These are phyloP conservation scores for Umbelopsis ramanniana DNA, from an alignment of 192 early-diverging fungal genomes.

Conservation along the genomic window DNA sequence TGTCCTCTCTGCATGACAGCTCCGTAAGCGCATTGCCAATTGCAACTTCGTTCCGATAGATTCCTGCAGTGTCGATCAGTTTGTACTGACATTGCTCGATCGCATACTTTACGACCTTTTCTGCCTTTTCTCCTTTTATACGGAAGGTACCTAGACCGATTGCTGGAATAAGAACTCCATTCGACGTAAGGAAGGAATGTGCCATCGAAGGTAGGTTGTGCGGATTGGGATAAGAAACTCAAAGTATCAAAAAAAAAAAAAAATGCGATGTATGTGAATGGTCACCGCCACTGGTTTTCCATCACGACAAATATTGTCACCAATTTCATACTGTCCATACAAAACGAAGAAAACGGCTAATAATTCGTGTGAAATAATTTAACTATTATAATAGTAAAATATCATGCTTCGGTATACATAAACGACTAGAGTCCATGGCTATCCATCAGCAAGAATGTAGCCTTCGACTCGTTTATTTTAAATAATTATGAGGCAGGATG, in stretches of 20 bases:
- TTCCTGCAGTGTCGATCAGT: slow-evolving; percentile 11
- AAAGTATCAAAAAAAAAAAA: background rate
- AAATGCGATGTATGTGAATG: too few relatives aligned
- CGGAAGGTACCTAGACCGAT: slow-evolving; percentile 7
- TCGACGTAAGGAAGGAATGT: background rate
- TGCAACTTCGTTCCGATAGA: slow-evolving; percentile 15
- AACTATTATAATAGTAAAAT: too few relatives aligned
- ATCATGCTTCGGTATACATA: too few relatives aligned
- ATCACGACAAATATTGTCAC: too few relatives aligned
- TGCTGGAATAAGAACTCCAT: background rate
- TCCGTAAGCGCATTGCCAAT: slow-evolving; percentile 1
- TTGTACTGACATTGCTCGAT: background rate
- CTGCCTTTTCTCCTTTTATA: slow-evolving; percentile 1
- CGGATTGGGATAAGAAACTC: background rate
- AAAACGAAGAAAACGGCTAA: too few relatives aligned
- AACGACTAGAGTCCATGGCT: too few relatives aligned
- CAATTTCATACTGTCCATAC: too few relatives aligned
- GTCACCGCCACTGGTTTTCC: too few relatives aligned
- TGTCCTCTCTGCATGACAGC: background rate
- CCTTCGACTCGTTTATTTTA: background rate
- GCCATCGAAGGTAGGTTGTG: background rate
- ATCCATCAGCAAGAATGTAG: too few relatives aligned
- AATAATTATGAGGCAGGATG: background rate
- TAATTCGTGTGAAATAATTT: too few relatives aligned
- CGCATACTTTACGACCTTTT: slow-evolving; percentile 4